These are phyloP conservation scores for Aspergillus transmontanensis DNA, from an alignment of 2,329 filamentous ascomycete genomes.

Conservation along the genomic window DNA sequence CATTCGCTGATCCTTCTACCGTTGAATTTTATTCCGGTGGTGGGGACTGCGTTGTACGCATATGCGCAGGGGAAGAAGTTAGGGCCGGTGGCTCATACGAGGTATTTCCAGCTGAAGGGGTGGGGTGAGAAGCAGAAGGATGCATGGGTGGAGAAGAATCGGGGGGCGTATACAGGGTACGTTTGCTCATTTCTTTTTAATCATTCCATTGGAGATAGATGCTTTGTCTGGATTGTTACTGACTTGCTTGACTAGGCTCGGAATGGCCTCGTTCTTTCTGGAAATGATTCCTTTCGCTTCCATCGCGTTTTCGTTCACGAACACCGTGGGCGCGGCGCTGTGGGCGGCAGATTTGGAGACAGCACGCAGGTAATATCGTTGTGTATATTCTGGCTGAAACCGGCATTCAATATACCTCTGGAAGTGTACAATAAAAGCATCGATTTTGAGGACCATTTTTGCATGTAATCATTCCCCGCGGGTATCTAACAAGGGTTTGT, in stretches of 20 bases:
- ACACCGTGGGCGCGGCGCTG: constrained; percentile 87
- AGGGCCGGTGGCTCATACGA: constrained; percentile 56
- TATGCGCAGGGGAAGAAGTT: constrained; percentile 67
- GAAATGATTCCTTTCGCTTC: constrained; percentile 83
- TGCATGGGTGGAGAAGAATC: constrained; percentile 70
- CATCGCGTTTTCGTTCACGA: constrained; percentile 86
- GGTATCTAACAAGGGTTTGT: background rate
- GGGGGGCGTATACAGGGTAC: constrained; percentile 79
- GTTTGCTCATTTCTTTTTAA: constrained; percentile 33
- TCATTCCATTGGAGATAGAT: background rate
- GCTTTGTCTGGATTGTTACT: constrained; percentile 4
- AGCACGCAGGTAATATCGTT: constrained; percentile 30
- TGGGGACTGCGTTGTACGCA: constrained; percentile 82
- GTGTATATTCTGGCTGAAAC: background rate
- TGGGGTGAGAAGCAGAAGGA: constrained; percentile 69
- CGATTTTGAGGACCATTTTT: background rate
- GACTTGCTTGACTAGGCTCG: constrained; percentile 47
- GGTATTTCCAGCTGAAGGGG: constrained; percentile 91
- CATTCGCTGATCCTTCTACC: constrained; percentile 84
- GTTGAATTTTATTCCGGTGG: constrained; percentile 87
- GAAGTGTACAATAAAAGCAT: background rate
- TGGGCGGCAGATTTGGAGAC: constrained; percentile 87
- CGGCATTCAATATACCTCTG: background rate
- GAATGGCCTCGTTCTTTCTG: constrained; percentile 77
- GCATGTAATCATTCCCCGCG: background rate